Evolutionary conservation across 139 green algal genomes (phyloP).

Genomic region (Picochlorum sp.): DNA sequence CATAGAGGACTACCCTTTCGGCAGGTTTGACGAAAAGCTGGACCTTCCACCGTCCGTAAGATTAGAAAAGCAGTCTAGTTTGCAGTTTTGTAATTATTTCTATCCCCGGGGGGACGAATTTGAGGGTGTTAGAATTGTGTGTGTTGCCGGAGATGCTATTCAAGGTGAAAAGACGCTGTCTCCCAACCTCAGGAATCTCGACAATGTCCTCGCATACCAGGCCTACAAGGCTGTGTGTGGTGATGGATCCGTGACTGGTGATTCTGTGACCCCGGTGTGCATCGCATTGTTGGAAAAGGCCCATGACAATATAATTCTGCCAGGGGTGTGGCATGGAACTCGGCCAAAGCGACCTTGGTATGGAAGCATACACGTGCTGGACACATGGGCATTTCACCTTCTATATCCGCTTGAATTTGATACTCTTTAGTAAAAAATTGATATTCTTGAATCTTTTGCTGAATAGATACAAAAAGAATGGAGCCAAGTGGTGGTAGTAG

Average conservation of each 20-base stretch:
- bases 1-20: slow-evolving; percentile 34
- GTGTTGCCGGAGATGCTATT: slow-evolving; percentile 17
- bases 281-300: slow-evolving; percentile 17
- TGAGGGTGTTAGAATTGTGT: slow-evolving; percentile 19
- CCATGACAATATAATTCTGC: slow-evolving; percentile 11
- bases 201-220: slow-evolving; percentile 14
- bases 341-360: slow-evolving; percentile 12
- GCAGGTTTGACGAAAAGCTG: slow-evolving; percentile 10
- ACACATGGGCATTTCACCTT: slow-evolving; percentile 13
- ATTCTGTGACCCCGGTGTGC: slow-evolving; percentile 24
- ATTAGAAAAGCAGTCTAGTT: slow-evolving; percentile 12
- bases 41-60: not conserved
- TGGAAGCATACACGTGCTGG: slow-evolving; percentile 2
- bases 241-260: slow-evolving; percentile 19
- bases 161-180: not conserved
- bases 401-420: not conserved
- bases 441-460: no score
- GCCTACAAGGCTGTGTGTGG: slow-evolving; percentile 21
- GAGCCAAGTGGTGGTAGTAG: no score
- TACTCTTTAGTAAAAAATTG: no score
- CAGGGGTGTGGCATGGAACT: slow-evolving; percentile 26
- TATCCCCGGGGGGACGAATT: slow-evolving; percentile 21
- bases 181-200: not conserved
- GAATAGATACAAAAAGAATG: no score
- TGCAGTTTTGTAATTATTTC: slow-evolving; percentile 34